Conservation (phyloP, 176 grass and related monocot species). For the Triticum dicoccoides region DNA sequence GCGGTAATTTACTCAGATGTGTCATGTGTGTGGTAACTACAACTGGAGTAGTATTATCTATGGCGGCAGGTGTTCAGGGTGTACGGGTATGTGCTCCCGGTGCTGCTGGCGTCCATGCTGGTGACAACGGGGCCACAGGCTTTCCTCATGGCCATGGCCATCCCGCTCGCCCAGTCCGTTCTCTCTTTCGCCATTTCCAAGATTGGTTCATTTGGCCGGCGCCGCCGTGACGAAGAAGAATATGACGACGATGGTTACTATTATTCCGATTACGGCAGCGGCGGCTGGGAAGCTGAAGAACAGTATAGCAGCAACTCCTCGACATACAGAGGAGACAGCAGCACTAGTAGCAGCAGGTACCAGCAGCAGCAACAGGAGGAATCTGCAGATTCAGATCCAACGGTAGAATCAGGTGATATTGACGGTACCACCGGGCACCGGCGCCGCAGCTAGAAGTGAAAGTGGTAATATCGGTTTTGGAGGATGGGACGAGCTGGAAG, state of each 20-base stretch:
- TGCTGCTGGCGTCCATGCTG: conserved; percentile 64
- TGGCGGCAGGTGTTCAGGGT: conserved; percentile 47
- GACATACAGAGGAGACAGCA: background rate
- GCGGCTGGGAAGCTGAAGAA: background rate
- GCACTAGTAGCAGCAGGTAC: background rate
- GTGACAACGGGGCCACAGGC: conserved; percentile 60
- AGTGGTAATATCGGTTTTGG: conserved; percentile 32
- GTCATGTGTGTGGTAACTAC: background rate
- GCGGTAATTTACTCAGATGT: background rate
- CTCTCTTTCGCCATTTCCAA: conserved; percentile 59
- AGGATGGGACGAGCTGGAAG: conserved; percentile 73
- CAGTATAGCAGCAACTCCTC: background rate
- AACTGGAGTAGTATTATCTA: background rate
- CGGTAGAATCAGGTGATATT: conserved; percentile 19
- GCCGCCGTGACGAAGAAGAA: background rate
- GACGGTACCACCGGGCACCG: background rate
- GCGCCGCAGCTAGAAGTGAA: background rate
- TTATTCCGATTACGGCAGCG: background rate
- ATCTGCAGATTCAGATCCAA: conserved; percentile 30
- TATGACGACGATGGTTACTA: conserved; percentile 8
- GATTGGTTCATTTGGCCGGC: background rate
- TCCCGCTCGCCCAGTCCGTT: conserved; percentile 72
- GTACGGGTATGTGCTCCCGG: conserved; percentile 61
- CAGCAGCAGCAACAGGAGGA: background rate
- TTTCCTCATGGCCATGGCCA: conserved; percentile 73